A percentile compares a stretch with the other conserved stretches of the same genome.
These are phyloP conservation scores for Sporothrix dimorphospora DNA, from an alignment of 2,329 filamentous ascomycete species.

Conservation along the genomic window DNA sequence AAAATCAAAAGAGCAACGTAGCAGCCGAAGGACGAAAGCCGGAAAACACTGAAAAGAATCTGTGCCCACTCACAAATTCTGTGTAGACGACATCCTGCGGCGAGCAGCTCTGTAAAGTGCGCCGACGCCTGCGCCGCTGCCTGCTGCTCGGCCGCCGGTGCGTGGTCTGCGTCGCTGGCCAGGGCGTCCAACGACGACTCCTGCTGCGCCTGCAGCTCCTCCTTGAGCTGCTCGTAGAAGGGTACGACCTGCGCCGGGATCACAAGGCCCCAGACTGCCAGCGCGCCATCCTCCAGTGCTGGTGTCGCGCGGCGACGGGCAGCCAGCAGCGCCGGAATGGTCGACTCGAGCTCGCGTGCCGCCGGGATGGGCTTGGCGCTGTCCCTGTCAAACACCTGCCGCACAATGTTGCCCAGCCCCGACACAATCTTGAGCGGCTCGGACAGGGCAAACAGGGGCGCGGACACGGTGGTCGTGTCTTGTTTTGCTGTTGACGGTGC, in stretches of 20 bases:
- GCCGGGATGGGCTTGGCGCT: slow-evolving; percentile 57
- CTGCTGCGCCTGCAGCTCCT: slow-evolving; percentile 24
- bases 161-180: slow-evolving; percentile 27
- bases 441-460: slow-evolving; percentile 66
- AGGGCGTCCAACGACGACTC: slow-evolving; percentile 10
- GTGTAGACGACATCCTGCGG: slow-evolving; percentile 51
- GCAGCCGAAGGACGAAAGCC: slow-evolving; percentile 10
- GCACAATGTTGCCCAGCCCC: slow-evolving; percentile 78
- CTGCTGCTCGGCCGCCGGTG: slow-evolving; percentile 36
- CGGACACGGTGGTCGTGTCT: neutral
- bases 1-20: slow-evolving; percentile 33
- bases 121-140: slow-evolving; percentile 37
- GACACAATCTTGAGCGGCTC: slow-evolving; percentile 62
- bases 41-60: neutral
- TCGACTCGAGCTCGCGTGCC: slow-evolving; percentile 70
- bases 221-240: slow-evolving; percentile 36
- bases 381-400: slow-evolving; percentile 55
- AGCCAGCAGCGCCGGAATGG: slow-evolving; percentile 49
- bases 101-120: slow-evolving; percentile 43
- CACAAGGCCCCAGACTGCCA: slow-evolving; percentile 75
- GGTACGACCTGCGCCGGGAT: slow-evolving; percentile 47
- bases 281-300: slow-evolving; percentile 43
- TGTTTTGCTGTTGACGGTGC: neutral
- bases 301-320: slow-evolving; percentile 23
- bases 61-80: slow-evolving; percentile 47